A percentile compares a stretch with the other conserved stretches of the same genome.
phyloP scores from a whole-genome alignment of 78 protist genomes.

The Mantamonas sphyraenae region DNA sequence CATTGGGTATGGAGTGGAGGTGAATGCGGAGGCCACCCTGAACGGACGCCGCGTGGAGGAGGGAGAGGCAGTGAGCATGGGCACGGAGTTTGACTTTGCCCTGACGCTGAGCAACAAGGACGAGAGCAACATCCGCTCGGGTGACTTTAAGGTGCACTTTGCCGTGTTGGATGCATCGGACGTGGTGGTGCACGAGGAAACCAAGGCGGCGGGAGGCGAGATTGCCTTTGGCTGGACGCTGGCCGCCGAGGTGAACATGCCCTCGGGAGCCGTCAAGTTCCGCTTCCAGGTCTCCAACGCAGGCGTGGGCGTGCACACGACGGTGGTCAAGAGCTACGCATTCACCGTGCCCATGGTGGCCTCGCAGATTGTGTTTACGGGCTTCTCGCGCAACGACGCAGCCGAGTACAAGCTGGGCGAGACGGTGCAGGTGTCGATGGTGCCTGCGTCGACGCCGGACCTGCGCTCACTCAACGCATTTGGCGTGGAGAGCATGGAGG shows the following conservation, averaged over 20 bases:
- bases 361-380: not conserved
- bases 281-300: not conserved
- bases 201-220: not conserved
- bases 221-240: not conserved
- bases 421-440: not conserved
- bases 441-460: not conserved
- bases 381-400: not conserved
- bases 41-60: not conserved
- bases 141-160: not conserved
- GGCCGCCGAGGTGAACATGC: not conserved
- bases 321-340: not conserved
- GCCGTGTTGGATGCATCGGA: not conserved
- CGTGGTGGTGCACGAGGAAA: not conserved
- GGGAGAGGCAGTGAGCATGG: not conserved
- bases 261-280: not conserved
- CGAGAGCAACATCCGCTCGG: not conserved
- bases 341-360: not conserved
- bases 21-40: not conserved
- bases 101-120: not conserved
- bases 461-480: not conserved
- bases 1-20: not conserved
- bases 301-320: not conserved
- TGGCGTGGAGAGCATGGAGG: not conserved
- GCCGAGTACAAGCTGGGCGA: not conserved
- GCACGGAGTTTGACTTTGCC: not conserved